Evolutionary conservation across 148 eudicot genomes (phyloP), one percentile per base, ranked within the genome.

Genomic region (Talinum fruticosum): DNA sequence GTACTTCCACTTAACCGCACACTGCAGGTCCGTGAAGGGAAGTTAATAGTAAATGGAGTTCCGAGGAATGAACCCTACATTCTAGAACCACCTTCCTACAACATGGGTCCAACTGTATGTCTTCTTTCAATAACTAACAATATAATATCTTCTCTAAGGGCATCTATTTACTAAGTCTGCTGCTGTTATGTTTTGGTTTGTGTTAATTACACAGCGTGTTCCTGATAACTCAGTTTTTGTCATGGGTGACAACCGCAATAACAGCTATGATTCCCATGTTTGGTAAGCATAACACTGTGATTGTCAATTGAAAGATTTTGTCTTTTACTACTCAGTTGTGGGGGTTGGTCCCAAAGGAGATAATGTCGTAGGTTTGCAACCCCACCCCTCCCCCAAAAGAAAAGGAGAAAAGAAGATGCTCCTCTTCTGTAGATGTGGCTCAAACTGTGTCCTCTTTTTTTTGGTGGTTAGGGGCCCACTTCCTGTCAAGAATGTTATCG

Each of bases 211-310:
- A 79, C 91, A 95, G 99, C 91, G 85, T 79, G 97, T 93, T 68
- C 99, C 97, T 6, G 89, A 93, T 72, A 87, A 93, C 81, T 91
- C 78, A 0, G 93, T 96, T 70, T 96, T 96, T 85, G 99, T 96
- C 71, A 96, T 96, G 99, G 99, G 99, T 41, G 99, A 96, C 82
- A 96, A 96, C 73, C 89, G 99, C 61, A 93, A 96, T 84, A 93
- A 93, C 85, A 93, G 99, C 91, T 96, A 96, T 34, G 99, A 93
- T 82, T 96, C 99, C 10, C 99, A 96, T 77, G 89, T 93, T 37
- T 96, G 99, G 99, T 86, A 82, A 83, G 72, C 69, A 24, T 59
- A 10, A 16, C 19, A 21, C 30, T 8, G 45, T 49, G 15, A 18
- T 18, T 64, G 24, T 37, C 21, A 8, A 6, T 0, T 30, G 36